Base-by-base conservation (phyloP, 78 protist species). In the Dictyostelium capitatum region DNA sequence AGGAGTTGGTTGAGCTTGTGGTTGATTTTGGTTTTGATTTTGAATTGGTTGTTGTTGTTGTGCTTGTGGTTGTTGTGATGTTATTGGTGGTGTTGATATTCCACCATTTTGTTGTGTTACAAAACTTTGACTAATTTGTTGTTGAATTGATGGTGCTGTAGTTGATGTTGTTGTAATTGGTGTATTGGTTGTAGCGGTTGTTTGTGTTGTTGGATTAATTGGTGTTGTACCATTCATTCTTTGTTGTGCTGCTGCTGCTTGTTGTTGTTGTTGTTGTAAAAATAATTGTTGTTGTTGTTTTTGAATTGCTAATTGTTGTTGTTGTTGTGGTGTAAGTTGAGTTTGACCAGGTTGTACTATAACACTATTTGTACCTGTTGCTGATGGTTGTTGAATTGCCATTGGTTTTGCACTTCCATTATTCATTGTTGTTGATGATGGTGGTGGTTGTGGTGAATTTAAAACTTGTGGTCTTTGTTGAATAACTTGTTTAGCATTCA, bases 31-130 rank as follows among this genome's bases (percentile, higher is more conserved):
- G 8, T 75, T 23, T 17, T 25, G 11, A 15, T 54, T 30, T 80
- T 80, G 89, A 23, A 19, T 32, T 79, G 56, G 84, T 41, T 56
- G 84, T 74, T 74, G 80, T 28, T 28, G 11, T 73, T n/a, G 41
- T n/a, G n/a, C 59, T 11, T n/a, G 59, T 37, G 73, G 14, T 41
- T 19, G 48, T 17, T 23, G 8, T 69, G 43, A 6, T 19, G 78
- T 4, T 69, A 4, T 4, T 37, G 78, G 12, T 69, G 54, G 54
- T 69, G 74, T 15, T 70, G 50, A 37, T 37, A 37, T 2, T 37
- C 43, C 43, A 37, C 43, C 43, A 37, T 37, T 37, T 15, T 37
- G 54, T 6, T 67, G 78, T 7, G 3, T 2, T 37, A 37, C 43
- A 37, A 37, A 37, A 37, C 43, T 37, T 37, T 37, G 43, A 37